Conservation (phyloP, 257 asterid species). For the Eustoma russellianum region DNA sequence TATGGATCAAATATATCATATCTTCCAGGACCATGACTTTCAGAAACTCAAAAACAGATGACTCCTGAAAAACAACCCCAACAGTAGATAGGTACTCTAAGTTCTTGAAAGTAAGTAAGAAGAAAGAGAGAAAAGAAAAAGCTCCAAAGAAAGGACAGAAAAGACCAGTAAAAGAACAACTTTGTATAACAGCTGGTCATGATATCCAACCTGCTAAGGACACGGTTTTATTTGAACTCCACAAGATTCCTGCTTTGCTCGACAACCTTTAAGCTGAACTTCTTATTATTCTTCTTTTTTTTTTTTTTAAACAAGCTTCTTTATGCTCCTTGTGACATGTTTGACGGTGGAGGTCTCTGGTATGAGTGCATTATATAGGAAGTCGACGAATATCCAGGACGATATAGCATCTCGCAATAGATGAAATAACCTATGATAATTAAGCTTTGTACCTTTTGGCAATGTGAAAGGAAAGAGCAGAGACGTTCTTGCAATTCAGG, state of each 20-base stretch:
- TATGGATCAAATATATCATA: slow-evolving; percentile 64
- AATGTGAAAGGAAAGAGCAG: slow-evolving; percentile 45
- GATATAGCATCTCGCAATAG: too few relatives aligned
- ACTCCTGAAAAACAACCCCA: slow-evolving; percentile 35
- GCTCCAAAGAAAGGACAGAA: not conserved
- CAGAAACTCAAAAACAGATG: slow-evolving; percentile 39
- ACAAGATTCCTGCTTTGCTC: too few relatives aligned
- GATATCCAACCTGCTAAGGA: too few relatives aligned
- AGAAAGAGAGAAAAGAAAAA: not conserved
- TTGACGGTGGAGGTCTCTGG: too few relatives aligned
- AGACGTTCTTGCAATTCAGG: slow-evolving; percentile 76
- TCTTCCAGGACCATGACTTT: slow-evolving; percentile 72
- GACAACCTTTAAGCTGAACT: too few relatives aligned
- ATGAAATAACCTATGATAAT: too few relatives aligned
- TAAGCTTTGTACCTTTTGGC: slow-evolving; percentile 37
- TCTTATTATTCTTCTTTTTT: too few relatives aligned
- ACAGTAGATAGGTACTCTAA: not conserved
- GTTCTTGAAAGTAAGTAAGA: not conserved
- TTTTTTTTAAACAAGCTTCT: too few relatives aligned
- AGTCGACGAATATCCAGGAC: too few relatives aligned
- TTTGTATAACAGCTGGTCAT: not conserved
- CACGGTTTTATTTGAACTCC: too few relatives aligned
- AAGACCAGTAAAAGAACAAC: not conserved
- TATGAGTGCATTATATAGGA: too few relatives aligned
- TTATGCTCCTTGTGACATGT: too few relatives aligned